Evolutionary conservation across 2,329 filamentous ascomycete species (phyloP).

Genomic region (Fusarium falciforme): DNA sequence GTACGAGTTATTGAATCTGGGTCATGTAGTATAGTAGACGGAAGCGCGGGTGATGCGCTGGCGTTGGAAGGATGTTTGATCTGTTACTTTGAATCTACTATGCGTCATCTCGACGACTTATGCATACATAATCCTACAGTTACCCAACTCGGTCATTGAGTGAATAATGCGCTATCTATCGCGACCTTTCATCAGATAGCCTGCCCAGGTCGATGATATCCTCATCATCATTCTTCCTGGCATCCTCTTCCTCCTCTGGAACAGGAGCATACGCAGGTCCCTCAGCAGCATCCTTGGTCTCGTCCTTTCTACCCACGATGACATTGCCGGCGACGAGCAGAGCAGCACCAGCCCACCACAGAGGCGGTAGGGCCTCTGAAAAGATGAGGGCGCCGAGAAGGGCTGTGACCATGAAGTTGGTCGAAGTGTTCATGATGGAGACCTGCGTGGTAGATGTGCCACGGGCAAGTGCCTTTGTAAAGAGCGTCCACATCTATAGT

Average conservation of each 20-base stretch:
- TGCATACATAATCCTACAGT: neutral
- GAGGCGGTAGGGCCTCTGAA: constrained; percentile 74
- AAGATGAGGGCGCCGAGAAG: constrained; percentile 78
- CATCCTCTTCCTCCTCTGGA: constrained; percentile 37
- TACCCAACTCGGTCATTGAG: neutral
- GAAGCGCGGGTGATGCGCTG: constrained; percentile 29
- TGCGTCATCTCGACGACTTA: neutral
- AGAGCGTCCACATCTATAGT: constrained; percentile 81
- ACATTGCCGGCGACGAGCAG: constrained; percentile 82
- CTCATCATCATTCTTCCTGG: constrained; percentile 45
- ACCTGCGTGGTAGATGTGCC: constrained; percentile 83
- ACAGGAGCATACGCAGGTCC: constrained; percentile 46
- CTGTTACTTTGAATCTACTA: constrained; percentile 16
- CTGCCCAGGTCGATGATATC: constrained; percentile 51
- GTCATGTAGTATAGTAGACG: constrained; percentile 27
- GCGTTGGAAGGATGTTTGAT: constrained; percentile 34
- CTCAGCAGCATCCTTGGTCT: constrained; percentile 49
- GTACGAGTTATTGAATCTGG: constrained; percentile 2
- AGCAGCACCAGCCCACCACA: constrained; percentile 82
- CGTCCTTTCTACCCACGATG: constrained; percentile 78
- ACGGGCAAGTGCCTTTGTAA: constrained; percentile 80
- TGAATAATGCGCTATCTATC: constrained; percentile 5
- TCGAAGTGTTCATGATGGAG: constrained; percentile 83
- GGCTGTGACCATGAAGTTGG: constrained; percentile 84
- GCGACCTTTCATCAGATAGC: constrained; percentile 28